Conservation (phyloP, 2,329 filamentous ascomycete genomes). For the Venturiaceae sp. region DNA sequence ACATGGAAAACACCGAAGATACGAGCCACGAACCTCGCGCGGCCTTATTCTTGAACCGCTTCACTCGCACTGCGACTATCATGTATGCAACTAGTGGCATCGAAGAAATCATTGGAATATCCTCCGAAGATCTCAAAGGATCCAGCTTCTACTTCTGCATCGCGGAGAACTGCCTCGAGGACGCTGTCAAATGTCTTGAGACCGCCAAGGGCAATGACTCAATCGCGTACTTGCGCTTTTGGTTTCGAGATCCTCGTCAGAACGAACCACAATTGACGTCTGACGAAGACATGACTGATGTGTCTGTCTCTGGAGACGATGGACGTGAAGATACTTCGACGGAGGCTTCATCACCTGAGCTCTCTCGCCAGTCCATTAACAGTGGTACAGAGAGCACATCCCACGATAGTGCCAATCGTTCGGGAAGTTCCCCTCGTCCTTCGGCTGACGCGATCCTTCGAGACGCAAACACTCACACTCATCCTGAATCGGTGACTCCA, state of each 20-base stretch:
- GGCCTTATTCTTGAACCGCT: conserved; percentile 76
- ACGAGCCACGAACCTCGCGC: conserved; percentile 69
- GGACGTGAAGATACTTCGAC: conserved; percentile 35
- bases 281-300: conserved; percentile 37
- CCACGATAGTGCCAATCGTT: not conserved
- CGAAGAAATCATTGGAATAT: conserved; percentile 63
- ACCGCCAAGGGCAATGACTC: conserved; percentile 85
- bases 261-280: conserved; percentile 25
- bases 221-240: conserved; percentile 81
- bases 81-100: conserved; percentile 81
- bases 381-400: not conserved
- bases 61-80: conserved; percentile 70
- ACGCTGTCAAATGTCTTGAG: conserved; percentile 71
- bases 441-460: not conserved
- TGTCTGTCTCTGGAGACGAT: conserved; percentile 37
- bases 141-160: conserved; percentile 86
- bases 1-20: conserved; percentile 36
- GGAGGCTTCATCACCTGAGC: not conserved
- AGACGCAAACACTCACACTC: not conserved
- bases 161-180: conserved; percentile 62
- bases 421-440: not conserved
- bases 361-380: not conserved
- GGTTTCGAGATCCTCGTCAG: conserved; percentile 64
- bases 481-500: not conserved
- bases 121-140: conserved; percentile 58